Conservation (phyloP, 129 eudicot genomes). For the Dittrichia graveolens region DNA sequence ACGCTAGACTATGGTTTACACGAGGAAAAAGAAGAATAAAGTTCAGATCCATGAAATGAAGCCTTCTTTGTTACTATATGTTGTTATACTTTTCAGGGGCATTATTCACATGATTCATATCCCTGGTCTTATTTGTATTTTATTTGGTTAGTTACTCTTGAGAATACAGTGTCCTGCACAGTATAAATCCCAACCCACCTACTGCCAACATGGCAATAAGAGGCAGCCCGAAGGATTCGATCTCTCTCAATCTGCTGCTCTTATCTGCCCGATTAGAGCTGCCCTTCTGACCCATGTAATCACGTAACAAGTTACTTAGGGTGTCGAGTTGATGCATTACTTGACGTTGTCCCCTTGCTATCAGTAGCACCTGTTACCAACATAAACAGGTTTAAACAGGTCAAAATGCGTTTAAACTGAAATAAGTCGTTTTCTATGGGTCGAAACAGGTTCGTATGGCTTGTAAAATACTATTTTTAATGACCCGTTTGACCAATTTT, state of each 20-base stretch:
- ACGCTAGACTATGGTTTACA: background rate
- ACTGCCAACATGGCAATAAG: conserved; percentile 54
- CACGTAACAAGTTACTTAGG: conserved; percentile 58
- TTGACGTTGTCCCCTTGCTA: conserved; percentile 79
- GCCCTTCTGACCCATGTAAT: conserved; percentile 53
- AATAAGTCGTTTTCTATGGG: too few relatives aligned
- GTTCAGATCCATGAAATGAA: background rate
- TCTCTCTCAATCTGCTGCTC: conserved; percentile 26
- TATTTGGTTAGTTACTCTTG: conserved; percentile 39
- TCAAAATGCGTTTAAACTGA: background rate
- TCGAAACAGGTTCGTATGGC: background rate
- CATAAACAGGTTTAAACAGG: background rate
- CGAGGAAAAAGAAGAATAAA: background rate
- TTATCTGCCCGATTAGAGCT: conserved; percentile 38
- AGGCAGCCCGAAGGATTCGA: conserved; percentile 51
- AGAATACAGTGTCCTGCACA: conserved; percentile 50
- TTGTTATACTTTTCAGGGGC: background rate
- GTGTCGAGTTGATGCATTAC: conserved; percentile 82
- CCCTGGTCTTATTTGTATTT: conserved; percentile 16
- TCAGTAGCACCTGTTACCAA: conserved; percentile 50
- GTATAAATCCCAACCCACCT: conserved; percentile 69
- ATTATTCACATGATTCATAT: conserved; percentile 14
- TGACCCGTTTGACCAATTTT: background rate
- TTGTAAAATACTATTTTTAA: background rate
- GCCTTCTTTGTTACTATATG: conserved; percentile 13